phyloP scores from a whole-genome alignment of 305 asterid species.

The Fraxinus sp. region DNA sequence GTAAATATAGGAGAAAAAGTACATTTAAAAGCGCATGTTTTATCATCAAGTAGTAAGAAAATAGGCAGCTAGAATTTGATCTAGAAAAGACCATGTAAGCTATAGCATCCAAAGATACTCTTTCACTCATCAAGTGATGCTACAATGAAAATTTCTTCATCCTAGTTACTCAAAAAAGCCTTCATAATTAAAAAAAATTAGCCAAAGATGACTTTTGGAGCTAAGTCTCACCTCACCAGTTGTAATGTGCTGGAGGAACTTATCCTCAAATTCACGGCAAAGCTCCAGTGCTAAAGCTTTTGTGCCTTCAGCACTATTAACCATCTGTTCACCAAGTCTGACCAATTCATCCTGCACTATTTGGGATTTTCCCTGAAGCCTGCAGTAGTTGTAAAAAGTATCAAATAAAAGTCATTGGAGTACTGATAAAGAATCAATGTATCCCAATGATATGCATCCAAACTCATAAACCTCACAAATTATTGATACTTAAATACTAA shows the following conservation, averaged over 20 bases:
- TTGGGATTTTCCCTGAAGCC: slow-evolving; percentile 98
- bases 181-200: neutral
- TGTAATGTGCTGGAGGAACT: slow-evolving; percentile 94
- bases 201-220: neutral
- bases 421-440: slow-evolving; percentile 11
- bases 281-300: slow-evolving; percentile 97
- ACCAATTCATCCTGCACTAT: slow-evolving; percentile 89
- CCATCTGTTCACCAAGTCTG: slow-evolving; percentile 96
- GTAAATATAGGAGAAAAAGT: neutral
- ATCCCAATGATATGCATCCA: slow-evolving; percentile 7
- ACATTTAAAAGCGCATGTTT: neutral
- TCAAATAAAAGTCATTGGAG: slow-evolving; percentile 19
- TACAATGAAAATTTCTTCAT: neutral
- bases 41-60: neutral
- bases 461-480: slow-evolving; percentile 6
- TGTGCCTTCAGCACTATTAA: slow-evolving; percentile 88
- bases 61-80: neutral
- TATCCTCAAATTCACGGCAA: slow-evolving; percentile 99
- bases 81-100: neutral
- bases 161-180: neutral
- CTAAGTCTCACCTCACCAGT: slow-evolving; percentile 80
- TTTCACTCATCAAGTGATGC: neutral
- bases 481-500: slow-evolving; percentile 1
- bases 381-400: slow-evolving; percentile 33
- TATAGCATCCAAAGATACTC: neutral